A percentile compares a stretch with the other conserved stretches of the same genome.
These are phyloP conservation scores for Arthrobotrys musiformis DNA, from an alignment of 2,329 filamentous ascomycete species.

Conservation along the genomic window DNA sequence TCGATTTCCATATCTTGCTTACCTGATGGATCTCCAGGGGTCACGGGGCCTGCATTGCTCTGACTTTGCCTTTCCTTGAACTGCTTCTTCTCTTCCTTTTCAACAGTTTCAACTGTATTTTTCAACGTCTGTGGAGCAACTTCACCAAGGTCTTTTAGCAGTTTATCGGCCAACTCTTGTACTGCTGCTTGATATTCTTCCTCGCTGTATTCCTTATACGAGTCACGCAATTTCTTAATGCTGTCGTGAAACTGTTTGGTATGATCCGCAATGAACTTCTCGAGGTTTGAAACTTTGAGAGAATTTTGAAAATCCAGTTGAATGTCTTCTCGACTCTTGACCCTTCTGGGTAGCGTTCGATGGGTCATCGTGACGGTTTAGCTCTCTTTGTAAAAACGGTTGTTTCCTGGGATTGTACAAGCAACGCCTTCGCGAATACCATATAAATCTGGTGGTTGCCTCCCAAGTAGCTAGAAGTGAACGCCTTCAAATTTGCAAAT, in stretches of 20 bases:
- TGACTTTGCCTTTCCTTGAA: background rate
- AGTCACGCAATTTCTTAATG: background rate
- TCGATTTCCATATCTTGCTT: background rate
- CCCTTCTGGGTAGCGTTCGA: too few relatives aligned
- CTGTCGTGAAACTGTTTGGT: too few relatives aligned
- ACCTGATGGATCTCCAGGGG: background rate
- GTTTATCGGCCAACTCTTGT: background rate
- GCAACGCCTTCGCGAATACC: too few relatives aligned
- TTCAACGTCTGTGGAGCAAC: background rate
- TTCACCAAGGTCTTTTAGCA: background rate
- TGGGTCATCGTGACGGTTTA: too few relatives aligned
- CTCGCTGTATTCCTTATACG: background rate
- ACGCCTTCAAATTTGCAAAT: too few relatives aligned
- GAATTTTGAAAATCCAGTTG: background rate
- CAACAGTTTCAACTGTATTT: background rate
- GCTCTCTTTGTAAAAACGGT: too few relatives aligned
- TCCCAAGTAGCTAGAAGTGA: too few relatives aligned
- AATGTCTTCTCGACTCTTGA: too few relatives aligned
- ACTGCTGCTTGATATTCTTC: background rate
- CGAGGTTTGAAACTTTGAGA: background rate
- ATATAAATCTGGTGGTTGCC: too few relatives aligned
- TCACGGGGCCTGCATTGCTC: too few relatives aligned
- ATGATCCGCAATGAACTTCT: background rate
- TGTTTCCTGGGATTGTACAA: too few relatives aligned
- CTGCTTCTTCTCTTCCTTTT: background rate